phyloP scores from a whole-genome alignment of 108 stramenopile genomes.

The Skeletonema potamos region DNA sequence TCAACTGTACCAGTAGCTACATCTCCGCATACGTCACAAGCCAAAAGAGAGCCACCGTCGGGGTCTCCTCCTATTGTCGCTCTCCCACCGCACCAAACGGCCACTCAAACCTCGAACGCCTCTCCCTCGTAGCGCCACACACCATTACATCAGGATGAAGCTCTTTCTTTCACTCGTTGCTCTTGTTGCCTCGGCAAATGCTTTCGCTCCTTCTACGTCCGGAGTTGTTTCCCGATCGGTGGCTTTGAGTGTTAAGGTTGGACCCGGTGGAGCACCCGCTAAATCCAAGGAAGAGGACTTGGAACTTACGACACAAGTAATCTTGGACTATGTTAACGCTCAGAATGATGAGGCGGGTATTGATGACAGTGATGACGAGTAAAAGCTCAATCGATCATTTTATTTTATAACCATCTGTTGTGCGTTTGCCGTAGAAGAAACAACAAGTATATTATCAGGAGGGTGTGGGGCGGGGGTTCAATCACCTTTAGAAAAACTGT shows the following conservation, averaged over 20 bases:
- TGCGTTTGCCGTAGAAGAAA: neutral
- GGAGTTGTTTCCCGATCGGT: neutral
- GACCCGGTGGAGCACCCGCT: conserved; percentile 9
- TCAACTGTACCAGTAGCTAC: neutral
- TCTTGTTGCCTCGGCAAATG: conserved; percentile 10
- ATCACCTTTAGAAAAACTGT: too few relatives aligned
- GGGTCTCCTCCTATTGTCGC: too few relatives aligned
- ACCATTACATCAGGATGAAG: conserved; percentile 11
- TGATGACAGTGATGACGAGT: conserved; percentile 20
- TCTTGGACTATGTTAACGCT: conserved; percentile 17
- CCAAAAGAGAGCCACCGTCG: neutral
- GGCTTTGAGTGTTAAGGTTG: neutral
- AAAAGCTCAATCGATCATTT: neutral
- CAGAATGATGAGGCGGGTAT: conserved; percentile 2
- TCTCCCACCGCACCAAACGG: neutral
- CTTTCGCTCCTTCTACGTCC: neutral
- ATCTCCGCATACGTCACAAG: neutral
- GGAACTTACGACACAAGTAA: conserved; percentile 22
- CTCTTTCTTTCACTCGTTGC: conserved; percentile 14
- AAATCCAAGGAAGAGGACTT: conserved; percentile 23
- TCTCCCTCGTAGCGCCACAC: neutral
- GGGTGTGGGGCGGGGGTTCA: neutral
- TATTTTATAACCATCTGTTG: neutral
- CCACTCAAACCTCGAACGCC: neutral
- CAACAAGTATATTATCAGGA: neutral